Base-by-base conservation (phyloP, 257 asterid genomes). In the Anisodus tanguticus region DNA sequence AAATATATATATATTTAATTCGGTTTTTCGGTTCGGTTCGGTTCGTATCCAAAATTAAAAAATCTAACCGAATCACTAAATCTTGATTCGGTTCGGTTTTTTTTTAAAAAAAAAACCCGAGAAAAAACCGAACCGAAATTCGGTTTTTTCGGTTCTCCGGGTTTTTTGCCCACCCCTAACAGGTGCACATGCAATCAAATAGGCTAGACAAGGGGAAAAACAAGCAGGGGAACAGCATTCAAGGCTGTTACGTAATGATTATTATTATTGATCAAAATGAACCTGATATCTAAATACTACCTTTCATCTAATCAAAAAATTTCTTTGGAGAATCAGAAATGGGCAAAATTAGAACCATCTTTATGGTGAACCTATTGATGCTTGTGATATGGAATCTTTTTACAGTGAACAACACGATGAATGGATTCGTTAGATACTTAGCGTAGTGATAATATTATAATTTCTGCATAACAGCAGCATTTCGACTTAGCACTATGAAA, bases 261-360 rank as follows among this genome's bases (percentile, higher is more conserved):
- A 74, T 51, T 10, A 72, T n/a, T 16, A 74, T 22, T 7, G 62
- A 74, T 13, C 62, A 49, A 74, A 71, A 11, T 19, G 80, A 74
- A 74, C 17, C 62, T 22, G 45, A 17, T 58, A 16, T 16, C 64
- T 17, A 17, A 22, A 17, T 58, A 58, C 55, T 9, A 51, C 55
- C 55, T 51, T 51, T 58, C 64, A 58, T 58, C 26, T 17, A 58
- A n/a, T 2, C 26, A 59, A 59, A 59, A 59, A 59, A 17, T 58
- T 6, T 53, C 81, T 53, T 76, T 51, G 81, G 64, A 51, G 9
- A 76, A 12, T 53, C 63, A 26, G 59, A 51, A 35, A 8, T 22
- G 31, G 47, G 64, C 64, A 53, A 76, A 62, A 51, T 51, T 76
- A 76, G 81, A 51, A 13, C 41, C 63, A 51, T 51, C 47, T 26